Percentiles rank a stretch among this genome's conserved stretches.
Evolutionary conservation across 2,329 filamentous ascomycete species (phyloP).

Genomic region (Cercospora janseana): DNA sequence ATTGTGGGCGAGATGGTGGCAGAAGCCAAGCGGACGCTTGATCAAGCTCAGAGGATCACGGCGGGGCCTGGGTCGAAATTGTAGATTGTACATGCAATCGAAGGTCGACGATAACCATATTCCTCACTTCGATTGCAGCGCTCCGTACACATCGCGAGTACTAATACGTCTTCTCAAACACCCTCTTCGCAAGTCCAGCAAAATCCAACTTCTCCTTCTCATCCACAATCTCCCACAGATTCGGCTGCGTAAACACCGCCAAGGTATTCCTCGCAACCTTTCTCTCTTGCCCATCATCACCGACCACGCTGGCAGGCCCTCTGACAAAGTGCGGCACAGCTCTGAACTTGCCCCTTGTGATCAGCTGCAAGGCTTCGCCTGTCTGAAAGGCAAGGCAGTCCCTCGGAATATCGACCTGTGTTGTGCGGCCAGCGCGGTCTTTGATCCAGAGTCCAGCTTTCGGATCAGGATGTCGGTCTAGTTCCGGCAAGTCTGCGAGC

Average conservation of each 20-base stretch:
- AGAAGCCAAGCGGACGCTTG: conserved; percentile 8
- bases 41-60: conserved; percentile 3
- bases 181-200: conserved; percentile 23
- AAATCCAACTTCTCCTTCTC: conserved; percentile 52
- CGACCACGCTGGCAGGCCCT: conserved; percentile 53
- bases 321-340: conserved; percentile 95
- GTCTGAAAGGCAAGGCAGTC: conserved; percentile 97
- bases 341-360: conserved; percentile 86
- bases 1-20: conserved; percentile 21
- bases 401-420: conserved; percentile 88
- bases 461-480: conserved; percentile 74
- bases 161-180: conserved; percentile 27
- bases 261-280: conserved; percentile 69
- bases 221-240: conserved; percentile 77
- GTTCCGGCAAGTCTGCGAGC: conserved; percentile 58
- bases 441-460: conserved; percentile 90
- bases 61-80: background rate
- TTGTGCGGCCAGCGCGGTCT: conserved; percentile 73
- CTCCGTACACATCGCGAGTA: background rate
- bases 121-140: too few species aligned
- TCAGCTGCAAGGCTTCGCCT: conserved; percentile 84
- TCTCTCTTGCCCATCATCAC: conserved; percentile 49
- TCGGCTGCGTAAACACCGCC: conserved; percentile 96
- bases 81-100: too few species aligned
- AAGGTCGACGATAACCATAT: too few species aligned